A percentile compares a stretch with the other conserved stretches of the same genome.
phyloP scores from a whole-genome alignment of 164 flowering plant species.

The Akebia trifoliata region DNA sequence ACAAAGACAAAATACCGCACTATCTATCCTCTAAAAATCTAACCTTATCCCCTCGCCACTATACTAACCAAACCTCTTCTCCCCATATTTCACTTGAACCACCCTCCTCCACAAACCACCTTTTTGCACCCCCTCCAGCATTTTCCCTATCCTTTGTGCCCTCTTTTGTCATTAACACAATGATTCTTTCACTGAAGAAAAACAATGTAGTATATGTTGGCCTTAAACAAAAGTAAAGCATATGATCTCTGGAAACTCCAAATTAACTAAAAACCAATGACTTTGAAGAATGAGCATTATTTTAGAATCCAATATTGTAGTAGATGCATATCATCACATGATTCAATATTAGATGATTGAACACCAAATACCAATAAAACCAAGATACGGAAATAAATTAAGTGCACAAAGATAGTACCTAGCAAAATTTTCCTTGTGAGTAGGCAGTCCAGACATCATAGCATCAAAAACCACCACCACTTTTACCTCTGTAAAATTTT shows the following conservation, averaged over 20 bases:
- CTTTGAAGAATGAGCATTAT: conserved; percentile 3
- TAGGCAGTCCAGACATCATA: conserved; percentile 79
- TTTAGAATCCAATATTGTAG: not conserved
- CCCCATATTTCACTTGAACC: too few relatives aligned
- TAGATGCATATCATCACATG: not conserved
- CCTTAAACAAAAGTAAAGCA: not conserved
- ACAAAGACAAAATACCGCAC: too few relatives aligned
- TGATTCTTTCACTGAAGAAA: not conserved
- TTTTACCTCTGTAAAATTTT: conserved; percentile 68
- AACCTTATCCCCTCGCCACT: too few relatives aligned
- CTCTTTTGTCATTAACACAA: not conserved
- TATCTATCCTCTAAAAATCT: too few relatives aligned
- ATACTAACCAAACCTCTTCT: too few relatives aligned
- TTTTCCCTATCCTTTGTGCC: too few relatives aligned
- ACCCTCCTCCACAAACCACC: too few relatives aligned
- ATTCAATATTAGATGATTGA: not conserved
- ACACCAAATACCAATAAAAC: not conserved
- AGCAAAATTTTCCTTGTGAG: conserved; percentile 73
- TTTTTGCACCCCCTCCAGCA: too few relatives aligned
- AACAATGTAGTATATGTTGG: not conserved
- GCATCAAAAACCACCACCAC: conserved; percentile 98
- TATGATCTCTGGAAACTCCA: not conserved
- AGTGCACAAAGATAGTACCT: conserved; percentile 47
- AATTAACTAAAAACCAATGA: not conserved
- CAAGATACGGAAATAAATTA: not conserved